phyloP scores from a whole-genome alignment of 441 rosid species.

The Bruguiera hainesii region DNA sequence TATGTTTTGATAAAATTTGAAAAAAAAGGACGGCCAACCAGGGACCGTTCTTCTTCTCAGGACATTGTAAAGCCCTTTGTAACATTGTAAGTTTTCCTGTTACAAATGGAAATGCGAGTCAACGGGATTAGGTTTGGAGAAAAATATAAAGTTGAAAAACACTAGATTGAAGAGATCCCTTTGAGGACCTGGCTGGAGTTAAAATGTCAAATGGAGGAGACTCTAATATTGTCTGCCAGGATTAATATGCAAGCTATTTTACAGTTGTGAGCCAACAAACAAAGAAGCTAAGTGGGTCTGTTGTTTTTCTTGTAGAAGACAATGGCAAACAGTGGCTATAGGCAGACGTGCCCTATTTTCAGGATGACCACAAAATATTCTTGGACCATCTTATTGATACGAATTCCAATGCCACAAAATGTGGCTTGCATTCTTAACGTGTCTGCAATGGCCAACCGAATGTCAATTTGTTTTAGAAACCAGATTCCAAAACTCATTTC shows the following conservation, averaged over 20 bases:
- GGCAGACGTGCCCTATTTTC: not conserved
- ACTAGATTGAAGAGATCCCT: not conserved
- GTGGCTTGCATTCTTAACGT: not conserved
- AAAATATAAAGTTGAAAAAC: not conserved
- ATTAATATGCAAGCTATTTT: not conserved
- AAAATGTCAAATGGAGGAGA: not conserved
- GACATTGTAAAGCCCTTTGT: not conserved
- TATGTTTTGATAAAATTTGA: too few species aligned
- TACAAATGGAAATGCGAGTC: not conserved
- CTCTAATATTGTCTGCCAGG: not conserved
- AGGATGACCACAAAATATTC: conserved; percentile 1
- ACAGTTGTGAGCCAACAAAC: conserved; percentile 15
- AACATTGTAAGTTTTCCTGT: not conserved
- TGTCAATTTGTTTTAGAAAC: not conserved
- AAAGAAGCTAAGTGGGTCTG: not conserved
- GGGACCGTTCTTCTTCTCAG: not conserved
- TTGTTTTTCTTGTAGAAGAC: conserved; percentile 12
- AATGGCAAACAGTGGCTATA: not conserved
- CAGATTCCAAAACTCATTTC: not conserved
- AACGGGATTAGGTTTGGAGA: not conserved
- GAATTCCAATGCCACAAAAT: not conserved
- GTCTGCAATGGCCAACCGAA: not conserved
- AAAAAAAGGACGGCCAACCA: too few species aligned
- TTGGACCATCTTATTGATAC: not conserved
- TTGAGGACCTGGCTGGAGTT: not conserved